Evolutionary conservation across 768 basidiomycete species (phyloP).

Genomic region (Suillus clintonianus): DNA sequence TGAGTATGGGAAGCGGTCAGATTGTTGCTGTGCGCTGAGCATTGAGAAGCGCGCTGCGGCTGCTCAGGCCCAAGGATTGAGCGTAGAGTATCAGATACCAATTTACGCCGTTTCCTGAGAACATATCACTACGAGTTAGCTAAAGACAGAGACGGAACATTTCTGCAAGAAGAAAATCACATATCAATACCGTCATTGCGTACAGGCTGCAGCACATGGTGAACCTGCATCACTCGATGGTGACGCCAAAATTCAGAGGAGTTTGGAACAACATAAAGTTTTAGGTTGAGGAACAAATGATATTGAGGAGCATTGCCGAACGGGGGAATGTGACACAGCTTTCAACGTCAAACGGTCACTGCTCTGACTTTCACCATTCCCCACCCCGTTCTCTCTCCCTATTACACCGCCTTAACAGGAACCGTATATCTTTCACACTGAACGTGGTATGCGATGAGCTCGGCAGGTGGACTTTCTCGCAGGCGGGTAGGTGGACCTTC

Average conservation of each 20-base stretch:
- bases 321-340: slow-evolving; percentile 7
- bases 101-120: neutral
- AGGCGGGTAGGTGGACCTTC: slow-evolving; percentile 51
- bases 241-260: neutral
- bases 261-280: too few relatives aligned
- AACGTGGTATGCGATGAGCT: slow-evolving; percentile 41
- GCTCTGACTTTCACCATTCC: slow-evolving; percentile 1
- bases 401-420: neutral
- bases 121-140: neutral
- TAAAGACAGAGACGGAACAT: neutral
- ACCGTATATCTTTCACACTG: neutral
- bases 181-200: neutral
- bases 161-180: neutral
- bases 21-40: neutral
- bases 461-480: slow-evolving; percentile 57
- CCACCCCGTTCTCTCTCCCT: neutral
- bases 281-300: too few relatives aligned
- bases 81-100: neutral
- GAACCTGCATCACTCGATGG: neutral
- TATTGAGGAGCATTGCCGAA: too few relatives aligned
- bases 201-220: neutral
- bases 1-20: neutral
- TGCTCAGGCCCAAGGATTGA: neutral
- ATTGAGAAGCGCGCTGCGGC: neutral
- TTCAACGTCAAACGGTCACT: slow-evolving; percentile 5